phyloP scores from a whole-genome alignment of 2,329 filamentous ascomycete genomes.

The Claviceps humidiphila region DNA sequence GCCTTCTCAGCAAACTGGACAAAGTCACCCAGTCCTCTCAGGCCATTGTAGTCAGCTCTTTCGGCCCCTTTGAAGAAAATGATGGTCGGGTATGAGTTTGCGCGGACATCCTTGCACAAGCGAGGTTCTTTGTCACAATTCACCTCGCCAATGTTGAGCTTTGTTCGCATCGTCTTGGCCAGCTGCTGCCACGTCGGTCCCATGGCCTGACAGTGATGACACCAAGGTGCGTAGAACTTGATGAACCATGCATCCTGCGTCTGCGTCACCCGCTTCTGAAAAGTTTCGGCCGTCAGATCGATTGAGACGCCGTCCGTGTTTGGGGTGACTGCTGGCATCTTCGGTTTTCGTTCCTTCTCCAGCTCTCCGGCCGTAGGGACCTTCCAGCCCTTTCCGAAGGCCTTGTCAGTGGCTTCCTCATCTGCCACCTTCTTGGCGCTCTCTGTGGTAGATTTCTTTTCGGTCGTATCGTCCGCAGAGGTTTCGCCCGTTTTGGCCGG shows the following conservation, averaged over 20 bases:
- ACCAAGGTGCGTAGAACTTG: conserved; percentile 98
- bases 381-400: conserved; percentile 18
- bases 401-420: conserved; percentile 10
- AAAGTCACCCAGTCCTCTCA: conserved; percentile 84
- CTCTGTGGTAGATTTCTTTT: conserved; percentile 17
- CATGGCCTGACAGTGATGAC: conserved; percentile 86
- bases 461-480: conserved; percentile 7
- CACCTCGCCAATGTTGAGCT: conserved; percentile 86
- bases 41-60: conserved; percentile 81
- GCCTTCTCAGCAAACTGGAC: conserved; percentile 79
- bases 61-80: conserved; percentile 88
- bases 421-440: conserved; percentile 12
- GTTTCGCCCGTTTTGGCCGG: conserved; percentile 12
- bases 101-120: conserved; percentile 82
- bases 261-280: conserved; percentile 73
- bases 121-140: conserved; percentile 79
- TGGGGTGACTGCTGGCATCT: conserved; percentile 39
- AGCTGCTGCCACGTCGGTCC: conserved; percentile 82
- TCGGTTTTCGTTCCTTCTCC: conserved; percentile 25
- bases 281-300: conserved; percentile 67
- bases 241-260: conserved; percentile 93
- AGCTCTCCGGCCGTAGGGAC: conserved; percentile 17
- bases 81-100: conserved; percentile 75
- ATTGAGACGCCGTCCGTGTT: conserved; percentile 69
- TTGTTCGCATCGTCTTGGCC: conserved; percentile 79